Percentiles rank a stretch among this genome's conserved stretches.
These are phyloP conservation scores for Fusarium nematophilum DNA, from an alignment of 2,329 filamentous ascomycete genomes.

Conservation along the genomic window DNA sequence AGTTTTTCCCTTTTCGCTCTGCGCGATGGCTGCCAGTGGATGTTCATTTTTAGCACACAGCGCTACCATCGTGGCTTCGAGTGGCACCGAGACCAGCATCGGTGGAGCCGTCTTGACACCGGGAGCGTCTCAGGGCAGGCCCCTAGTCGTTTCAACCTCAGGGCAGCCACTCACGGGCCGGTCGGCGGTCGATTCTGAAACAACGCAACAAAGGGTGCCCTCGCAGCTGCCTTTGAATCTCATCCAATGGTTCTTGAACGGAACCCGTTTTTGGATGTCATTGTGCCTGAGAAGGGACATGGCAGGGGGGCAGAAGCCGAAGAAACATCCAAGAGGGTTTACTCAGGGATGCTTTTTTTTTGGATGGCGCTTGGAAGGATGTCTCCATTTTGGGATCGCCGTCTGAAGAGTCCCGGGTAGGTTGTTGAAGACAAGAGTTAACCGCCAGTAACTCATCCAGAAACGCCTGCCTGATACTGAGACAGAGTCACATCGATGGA, in stretches of 20 bases:
- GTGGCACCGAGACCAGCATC: slow-evolving; percentile 8
- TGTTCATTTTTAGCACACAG: slow-evolving; percentile 40
- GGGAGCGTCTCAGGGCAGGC: slow-evolving; percentile 34
- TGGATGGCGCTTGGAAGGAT: neutral
- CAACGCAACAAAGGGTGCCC: slow-evolving; percentile 16
- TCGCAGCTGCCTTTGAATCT: slow-evolving; percentile 9
- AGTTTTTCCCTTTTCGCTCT: slow-evolving; percentile 5
- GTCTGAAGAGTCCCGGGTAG: slow-evolving; percentile 30
- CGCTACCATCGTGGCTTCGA: slow-evolving; percentile 16
- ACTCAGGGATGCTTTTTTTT: neutral
- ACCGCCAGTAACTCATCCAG: neutral
- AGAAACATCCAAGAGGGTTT: neutral
- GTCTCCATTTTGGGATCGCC: neutral
- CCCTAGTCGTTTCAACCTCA: slow-evolving; percentile 44
- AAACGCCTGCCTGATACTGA: neutral
- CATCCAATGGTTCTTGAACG: neutral
- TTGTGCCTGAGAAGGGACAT: slow-evolving; percentile 12
- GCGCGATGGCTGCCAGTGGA: neutral
- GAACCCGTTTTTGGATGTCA: slow-evolving; percentile 5
- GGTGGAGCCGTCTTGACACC: slow-evolving; percentile 17
- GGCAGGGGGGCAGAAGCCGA: slow-evolving; percentile 1
- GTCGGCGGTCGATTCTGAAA: slow-evolving; percentile 30
- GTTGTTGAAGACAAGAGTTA: neutral
- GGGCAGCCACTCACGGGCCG: slow-evolving; percentile 36
- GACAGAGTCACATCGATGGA: neutral